Evolutionary conservation across 768 basidiomycete species (phyloP).

Genomic region (Lactarius sanguifluus): DNA sequence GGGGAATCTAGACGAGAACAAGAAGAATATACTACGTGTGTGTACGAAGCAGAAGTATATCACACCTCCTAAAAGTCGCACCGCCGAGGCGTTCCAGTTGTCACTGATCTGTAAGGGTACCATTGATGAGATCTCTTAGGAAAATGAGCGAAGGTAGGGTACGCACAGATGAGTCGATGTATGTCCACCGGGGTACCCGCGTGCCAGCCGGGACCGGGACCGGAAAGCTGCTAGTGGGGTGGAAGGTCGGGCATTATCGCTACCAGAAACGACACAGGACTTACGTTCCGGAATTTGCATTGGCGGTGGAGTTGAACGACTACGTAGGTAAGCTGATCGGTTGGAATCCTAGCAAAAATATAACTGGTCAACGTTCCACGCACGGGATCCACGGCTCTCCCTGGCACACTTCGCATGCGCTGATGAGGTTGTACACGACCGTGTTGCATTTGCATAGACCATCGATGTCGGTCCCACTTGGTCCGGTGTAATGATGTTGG

Average conservation of each 20-base stretch:
- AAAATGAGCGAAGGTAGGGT: background rate
- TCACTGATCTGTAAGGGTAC: conserved; percentile 2
- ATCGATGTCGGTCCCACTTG: no score
- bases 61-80: background rate
- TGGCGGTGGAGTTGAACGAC: conserved; percentile 17
- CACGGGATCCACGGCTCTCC: no score
- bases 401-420: no score
- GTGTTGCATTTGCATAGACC: no score
- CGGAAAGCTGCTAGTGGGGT: conserved; percentile 20
- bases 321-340: no score
- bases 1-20: no score
- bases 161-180: conserved; percentile 43
- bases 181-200: conserved; percentile 49
- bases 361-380: no score
- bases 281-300: conserved; percentile 11
- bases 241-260: background rate
- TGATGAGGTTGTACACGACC: no score
- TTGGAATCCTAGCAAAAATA: no score
- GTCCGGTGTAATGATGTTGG: no score
- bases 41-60: no score
- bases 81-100: conserved; percentile 10
- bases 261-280: background rate
- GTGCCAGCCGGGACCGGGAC: conserved; percentile 42
- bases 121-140: background rate
- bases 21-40: no score